These are phyloP conservation scores for Neurospora tetrasperma DNA, from an alignment of 495 filamentous ascomycete species.

Conservation along the genomic window DNA sequence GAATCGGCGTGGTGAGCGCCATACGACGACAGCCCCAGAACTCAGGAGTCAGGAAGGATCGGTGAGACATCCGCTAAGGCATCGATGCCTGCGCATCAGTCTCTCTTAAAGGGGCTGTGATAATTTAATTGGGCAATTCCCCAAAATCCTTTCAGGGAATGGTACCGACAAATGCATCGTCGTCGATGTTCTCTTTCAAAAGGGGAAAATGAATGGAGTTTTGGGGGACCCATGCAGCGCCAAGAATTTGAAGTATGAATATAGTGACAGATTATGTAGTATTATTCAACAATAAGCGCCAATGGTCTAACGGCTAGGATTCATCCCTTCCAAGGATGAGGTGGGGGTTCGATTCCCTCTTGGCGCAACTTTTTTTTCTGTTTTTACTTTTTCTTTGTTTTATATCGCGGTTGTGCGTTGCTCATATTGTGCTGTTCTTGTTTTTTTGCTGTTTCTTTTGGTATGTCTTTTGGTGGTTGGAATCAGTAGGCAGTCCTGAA, in stretches of 20 bases:
- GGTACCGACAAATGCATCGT: background rate
- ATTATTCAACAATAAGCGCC: background rate
- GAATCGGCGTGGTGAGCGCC: too few relatives aligned
- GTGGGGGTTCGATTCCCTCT: constrained; percentile 1
- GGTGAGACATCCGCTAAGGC: background rate
- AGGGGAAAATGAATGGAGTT: background rate
- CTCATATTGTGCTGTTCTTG: background rate
- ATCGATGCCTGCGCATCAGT: background rate
- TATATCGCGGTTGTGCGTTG: too few relatives aligned
- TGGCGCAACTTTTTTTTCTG: background rate
- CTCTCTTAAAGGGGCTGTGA: too few relatives aligned
- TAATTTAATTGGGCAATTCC: too few relatives aligned
- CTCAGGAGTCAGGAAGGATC: background rate
- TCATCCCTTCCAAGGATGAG: constrained; percentile 1
- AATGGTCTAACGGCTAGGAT: constrained; percentile 1
- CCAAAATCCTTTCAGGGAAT: background rate
- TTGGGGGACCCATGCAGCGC: background rate
- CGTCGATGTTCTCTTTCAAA: background rate
- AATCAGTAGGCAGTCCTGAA: too few relatives aligned
- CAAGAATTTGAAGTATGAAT: background rate
- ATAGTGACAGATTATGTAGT: background rate
- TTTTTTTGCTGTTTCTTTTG: background rate
- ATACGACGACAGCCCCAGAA: background rate
- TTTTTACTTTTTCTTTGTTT: background rate
- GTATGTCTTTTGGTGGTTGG: too few relatives aligned